Base-by-base conservation (phyloP, 2,329 filamentous ascomycete species). In the Stylonectria norvegica region DNA sequence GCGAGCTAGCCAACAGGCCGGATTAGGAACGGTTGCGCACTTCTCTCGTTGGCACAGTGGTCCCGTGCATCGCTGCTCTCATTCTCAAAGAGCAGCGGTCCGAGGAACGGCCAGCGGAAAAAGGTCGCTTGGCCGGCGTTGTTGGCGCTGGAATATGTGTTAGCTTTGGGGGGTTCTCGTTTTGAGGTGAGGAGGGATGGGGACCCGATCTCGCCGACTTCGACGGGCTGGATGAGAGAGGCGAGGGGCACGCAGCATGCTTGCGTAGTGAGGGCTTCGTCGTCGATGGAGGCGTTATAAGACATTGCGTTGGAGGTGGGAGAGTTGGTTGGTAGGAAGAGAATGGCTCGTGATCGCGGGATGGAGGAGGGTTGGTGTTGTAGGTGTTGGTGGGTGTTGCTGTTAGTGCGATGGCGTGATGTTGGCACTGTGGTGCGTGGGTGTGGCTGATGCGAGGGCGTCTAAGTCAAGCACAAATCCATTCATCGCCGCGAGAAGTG, bases 21-120 rank as follows among this genome's bases (percentile, higher is more conserved):
- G n/a, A 25, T 10, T 7, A 20, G 20, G 22, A 11, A 11, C 14
- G 12, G 16, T 8, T 18, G 51, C 65, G 38, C 58, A 79, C 77
- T 89, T 62, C 86, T 70, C 64, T 90, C 86, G 48, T 89, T 89
- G 34, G 86, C 86, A 58, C 85, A 86, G 63, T 89, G 85, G 51
- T 90, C 86, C 36, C 86, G 71, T 39, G 85, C 85, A 60, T 89
- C 86, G 39, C 82, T 86, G 47, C 76, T 76, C 48, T 82, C 77
- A 52, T 90, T 90, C 50, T 85, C 79, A 61, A 90, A 87, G 9
- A 90, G 68, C 28, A 90, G 63, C 0, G 84, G 76, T 0, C 81
- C 83, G 27, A 86, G 65, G 28, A 83, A 63, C 0, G 86, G 86
- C 58, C 76, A 75, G 10, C 77, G 65, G 56, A 68, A 72, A 58